Conservation (phyloP, 179 eudicot genomes). For the Heliamphora pulchella region DNA sequence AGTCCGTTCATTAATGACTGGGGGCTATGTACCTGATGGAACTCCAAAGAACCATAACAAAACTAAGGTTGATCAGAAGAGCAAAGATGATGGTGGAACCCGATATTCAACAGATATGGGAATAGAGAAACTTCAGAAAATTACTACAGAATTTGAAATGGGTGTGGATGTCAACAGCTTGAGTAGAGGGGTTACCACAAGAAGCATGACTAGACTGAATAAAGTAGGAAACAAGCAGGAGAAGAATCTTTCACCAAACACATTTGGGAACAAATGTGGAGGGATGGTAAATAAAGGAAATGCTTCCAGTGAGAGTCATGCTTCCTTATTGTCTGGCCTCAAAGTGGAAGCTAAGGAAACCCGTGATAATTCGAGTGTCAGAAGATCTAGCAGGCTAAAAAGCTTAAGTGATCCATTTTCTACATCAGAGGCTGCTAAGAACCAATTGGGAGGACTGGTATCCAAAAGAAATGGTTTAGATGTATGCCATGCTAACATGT, state of each 20-base stretch:
- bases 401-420: background rate
- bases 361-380: background rate
- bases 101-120: background rate
- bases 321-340: background rate
- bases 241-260: background rate
- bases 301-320: constrained; percentile 3
- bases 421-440: background rate
- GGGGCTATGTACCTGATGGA: background rate
- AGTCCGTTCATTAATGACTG: background rate
- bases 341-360: background rate
- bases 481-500: background rate
- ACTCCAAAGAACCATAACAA: constrained; percentile 1
- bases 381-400: background rate
- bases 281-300: background rate
- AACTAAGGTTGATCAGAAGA: background rate
- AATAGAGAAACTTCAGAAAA: background rate
- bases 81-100: background rate
- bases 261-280: background rate
- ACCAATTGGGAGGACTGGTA: background rate
- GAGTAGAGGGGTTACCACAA: constrained; percentile 8
- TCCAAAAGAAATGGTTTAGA: background rate
- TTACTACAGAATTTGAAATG: background rate
- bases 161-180: background rate
- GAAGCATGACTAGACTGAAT: constrained; percentile 20
- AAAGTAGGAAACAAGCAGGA: background rate